Conservation (phyloP, 768 basidiomycete genomes). For the Thelephora aurantiotincta region DNA sequence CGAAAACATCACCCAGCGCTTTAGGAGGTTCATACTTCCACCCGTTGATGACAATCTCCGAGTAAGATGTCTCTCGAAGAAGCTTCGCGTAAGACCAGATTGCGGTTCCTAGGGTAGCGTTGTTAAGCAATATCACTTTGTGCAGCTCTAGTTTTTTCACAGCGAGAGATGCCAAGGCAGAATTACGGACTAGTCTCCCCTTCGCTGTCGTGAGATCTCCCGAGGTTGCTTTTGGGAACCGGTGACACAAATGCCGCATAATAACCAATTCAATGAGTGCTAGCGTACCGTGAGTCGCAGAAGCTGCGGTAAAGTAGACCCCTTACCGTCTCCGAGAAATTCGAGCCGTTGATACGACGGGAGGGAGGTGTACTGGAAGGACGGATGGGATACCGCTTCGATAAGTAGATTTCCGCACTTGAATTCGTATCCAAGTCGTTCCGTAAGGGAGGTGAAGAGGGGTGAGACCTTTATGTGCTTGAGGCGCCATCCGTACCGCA, state of each 20-base stretch:
- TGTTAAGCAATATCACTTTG: constrained; percentile 55
- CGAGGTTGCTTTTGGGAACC: constrained; percentile 59
- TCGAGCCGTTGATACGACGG: constrained; percentile 78
- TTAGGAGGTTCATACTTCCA: constrained; percentile 86
- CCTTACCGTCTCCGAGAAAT: constrained; percentile 79
- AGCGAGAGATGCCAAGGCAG: constrained; percentile 56
- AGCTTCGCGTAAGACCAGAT: constrained; percentile 48
- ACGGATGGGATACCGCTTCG: constrained; percentile 81
- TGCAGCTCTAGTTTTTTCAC: constrained; percentile 55
- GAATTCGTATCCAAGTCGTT: constrained; percentile 58
- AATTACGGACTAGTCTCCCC: constrained; percentile 57
- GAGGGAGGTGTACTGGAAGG: constrained; percentile 37
- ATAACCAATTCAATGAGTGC: constrained; percentile 64
- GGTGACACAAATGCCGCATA: constrained; percentile 53
- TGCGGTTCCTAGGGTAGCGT: constrained; percentile 48
- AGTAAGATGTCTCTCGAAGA: constrained; percentile 37
- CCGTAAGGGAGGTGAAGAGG: constrained; percentile 43
- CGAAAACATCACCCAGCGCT: constrained; percentile 70
- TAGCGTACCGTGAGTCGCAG: constrained; percentile 15
- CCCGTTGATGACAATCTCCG: constrained; percentile 49
- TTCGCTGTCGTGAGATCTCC: constrained; percentile 64
- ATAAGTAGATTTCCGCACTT: constrained; percentile 44
- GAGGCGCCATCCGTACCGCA: constrained; percentile 31
- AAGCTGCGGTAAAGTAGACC: neutral
- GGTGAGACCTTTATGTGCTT: constrained; percentile 23